These are phyloP conservation scores for Xylaria castorea DNA, from an alignment of 495 filamentous ascomycete species.

Conservation along the genomic window DNA sequence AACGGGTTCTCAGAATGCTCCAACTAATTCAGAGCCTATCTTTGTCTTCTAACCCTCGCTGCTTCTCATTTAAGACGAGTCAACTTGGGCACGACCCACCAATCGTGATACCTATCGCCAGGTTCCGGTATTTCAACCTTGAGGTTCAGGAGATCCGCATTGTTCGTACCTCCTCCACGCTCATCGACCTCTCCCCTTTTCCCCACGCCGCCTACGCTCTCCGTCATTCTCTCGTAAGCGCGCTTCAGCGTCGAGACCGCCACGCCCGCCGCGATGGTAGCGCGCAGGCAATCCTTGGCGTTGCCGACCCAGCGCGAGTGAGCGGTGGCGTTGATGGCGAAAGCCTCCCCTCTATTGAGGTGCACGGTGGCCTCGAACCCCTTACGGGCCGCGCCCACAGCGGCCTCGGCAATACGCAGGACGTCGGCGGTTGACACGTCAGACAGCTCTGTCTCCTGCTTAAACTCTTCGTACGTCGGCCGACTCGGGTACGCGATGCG, in stretches of 20 bases:
- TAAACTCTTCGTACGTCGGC: slow-evolving; percentile 69
- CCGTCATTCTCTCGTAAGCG: slow-evolving; percentile 36
- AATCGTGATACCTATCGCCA: slow-evolving; percentile 69
- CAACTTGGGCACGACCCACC: slow-evolving; percentile 80
- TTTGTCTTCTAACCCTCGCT: background rate
- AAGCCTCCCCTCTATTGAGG: slow-evolving; percentile 52
- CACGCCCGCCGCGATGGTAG: slow-evolving; percentile 71
- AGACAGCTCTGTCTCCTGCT: slow-evolving; percentile 44
- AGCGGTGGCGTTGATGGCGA: slow-evolving; percentile 54
- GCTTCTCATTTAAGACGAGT: slow-evolving; percentile 8
- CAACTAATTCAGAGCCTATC: background rate
- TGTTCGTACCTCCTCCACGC: slow-evolving; percentile 28
- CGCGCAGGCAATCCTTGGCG: slow-evolving; percentile 64
- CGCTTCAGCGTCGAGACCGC: slow-evolving; percentile 65
- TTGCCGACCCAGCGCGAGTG: slow-evolving; percentile 66
- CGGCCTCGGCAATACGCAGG: slow-evolving; percentile 65
- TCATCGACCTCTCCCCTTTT: slow-evolving; percentile 17
- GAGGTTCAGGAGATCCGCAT: slow-evolving; percentile 38
- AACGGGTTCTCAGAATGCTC: background rate
- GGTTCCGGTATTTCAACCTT: slow-evolving; percentile 62
- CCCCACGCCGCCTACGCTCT: background rate
- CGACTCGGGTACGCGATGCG: slow-evolving; percentile 72
- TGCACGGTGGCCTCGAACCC: slow-evolving; percentile 68
- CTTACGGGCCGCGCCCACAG: slow-evolving; percentile 66
- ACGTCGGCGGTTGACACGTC: slow-evolving; percentile 50